Conservation (phyloP, 202 grass and related monocot genomes). For the Eragrostis tef region DNA sequence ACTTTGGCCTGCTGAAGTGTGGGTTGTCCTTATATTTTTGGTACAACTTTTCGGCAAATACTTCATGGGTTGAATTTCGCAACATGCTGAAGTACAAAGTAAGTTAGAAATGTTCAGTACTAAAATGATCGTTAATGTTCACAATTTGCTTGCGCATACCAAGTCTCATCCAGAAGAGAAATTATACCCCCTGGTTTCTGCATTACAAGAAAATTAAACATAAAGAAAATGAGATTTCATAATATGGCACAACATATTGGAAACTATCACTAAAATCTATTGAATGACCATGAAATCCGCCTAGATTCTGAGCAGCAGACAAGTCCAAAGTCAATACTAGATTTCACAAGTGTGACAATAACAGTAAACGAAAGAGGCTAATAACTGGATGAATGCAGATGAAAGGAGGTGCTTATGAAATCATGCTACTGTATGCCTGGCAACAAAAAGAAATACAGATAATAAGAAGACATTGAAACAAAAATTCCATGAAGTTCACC, state of each 20-base stretch:
- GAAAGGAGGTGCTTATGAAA: constrained; percentile 10
- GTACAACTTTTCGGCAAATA: constrained; percentile 94
- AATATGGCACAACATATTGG: constrained; percentile 34
- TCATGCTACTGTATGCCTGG: background rate
- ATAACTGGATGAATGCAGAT: constrained; percentile 1
- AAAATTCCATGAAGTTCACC: constrained; percentile 51
- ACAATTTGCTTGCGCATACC: constrained; percentile 58
- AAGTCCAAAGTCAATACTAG: constrained; percentile 23
- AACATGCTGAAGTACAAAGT: constrained; percentile 75
- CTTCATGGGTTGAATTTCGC: constrained; percentile 91
- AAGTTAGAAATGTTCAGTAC: constrained; percentile 47
- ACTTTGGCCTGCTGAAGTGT: constrained; percentile 88
- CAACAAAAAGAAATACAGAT: constrained; percentile 42
- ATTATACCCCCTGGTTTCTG: constrained; percentile 99
- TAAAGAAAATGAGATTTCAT: constrained; percentile 35
- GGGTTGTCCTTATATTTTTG: constrained; percentile 81
- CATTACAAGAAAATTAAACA: constrained; percentile 43
- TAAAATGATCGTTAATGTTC: constrained; percentile 34
- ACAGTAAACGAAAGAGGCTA: background rate
- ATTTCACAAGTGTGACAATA: constrained; percentile 24
- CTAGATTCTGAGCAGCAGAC: constrained; percentile 19
- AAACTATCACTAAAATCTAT: constrained; percentile 21
- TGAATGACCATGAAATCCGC: constrained; percentile 15
- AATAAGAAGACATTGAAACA: constrained; percentile 35
- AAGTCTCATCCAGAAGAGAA: constrained; percentile 97